Base-by-base conservation (phyloP, 768 basidiomycete species). In the Cystobasidium tubakii region DNA sequence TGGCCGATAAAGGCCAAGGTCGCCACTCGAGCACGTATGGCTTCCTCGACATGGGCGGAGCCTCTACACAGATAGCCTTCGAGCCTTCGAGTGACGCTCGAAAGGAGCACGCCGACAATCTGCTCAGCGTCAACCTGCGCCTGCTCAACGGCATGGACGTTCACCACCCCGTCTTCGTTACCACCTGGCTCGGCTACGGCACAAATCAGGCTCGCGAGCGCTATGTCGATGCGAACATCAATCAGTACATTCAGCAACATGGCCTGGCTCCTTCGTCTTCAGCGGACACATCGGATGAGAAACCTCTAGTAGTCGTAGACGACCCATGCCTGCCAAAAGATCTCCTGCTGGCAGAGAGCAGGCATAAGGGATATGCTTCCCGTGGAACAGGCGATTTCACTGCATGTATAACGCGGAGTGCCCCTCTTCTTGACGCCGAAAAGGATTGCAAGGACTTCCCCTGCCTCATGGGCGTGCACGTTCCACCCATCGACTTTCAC, bases 11-110 rank as follows among this genome's bases (percentile, higher is more conserved):
- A 0, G 60, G 72, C 53, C 29, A 73, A 73, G 83, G 81, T 66
- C 80, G 85, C 65, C 85, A 87, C 80, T 85, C 84, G 62, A 91
- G 91, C 23, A 97, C 95, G 2, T 98, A 92, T 79, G 96, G 96
- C 4, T 99, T 99, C 81, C 84, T 99, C 76, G 96, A 99, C 81
- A 99, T 98, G 96, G 96, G 96, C 66, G 95, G 96, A 29, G 96
- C 96, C 21, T 97, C 94, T 17, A 98, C 95, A 9, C 96, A 99
- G 81, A 94, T 99, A 75, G 96, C 96, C 13, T 99, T 98, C 79
- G 93, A 97, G 79, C 96, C 96, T 0, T 85, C 85, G 53, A 76
- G 79, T 23, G 81, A 83, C 6, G 88, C 87, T 73, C 85, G 85
- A 73, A 82, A 66, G 17, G 70, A 75, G 53, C 84, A 85, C 70